Base-by-base conservation (phyloP, 495 filamentous ascomycete species). In the Trichoderma virens region DNA sequence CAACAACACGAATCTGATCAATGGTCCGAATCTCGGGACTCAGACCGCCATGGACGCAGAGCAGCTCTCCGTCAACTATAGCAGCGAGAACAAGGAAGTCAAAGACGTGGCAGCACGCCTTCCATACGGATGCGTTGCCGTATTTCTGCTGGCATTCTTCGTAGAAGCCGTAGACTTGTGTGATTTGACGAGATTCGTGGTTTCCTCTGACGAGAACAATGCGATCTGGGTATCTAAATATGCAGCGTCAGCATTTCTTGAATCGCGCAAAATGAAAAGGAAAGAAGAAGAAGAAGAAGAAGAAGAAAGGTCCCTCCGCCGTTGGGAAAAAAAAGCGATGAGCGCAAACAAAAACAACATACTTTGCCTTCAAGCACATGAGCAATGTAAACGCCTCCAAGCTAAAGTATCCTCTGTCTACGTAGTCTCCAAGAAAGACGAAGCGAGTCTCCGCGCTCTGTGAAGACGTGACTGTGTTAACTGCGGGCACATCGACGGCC, bases 101-200 rank as follows among this genome's bases (percentile, higher is more conserved):
- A 70, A 98, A 98, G 25, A 98, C 94, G 76, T 98, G 95, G 70
- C 94, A 98, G 77, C 94, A 98, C 0, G 93, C 90, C 76, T 98
- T 98, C 94, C 94, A 98, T 23, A 98, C 94, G 9, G 91, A 96
- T 6, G 94, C 94, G 73, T 97, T 98, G 64, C 93, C 93, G 71
- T 98, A 98, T 72, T 98, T 98, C 69, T 90, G 89, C 70, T 96
- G 90, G 75, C 94, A 98, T 71, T 98, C 94, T 70, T 98, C 94
- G 79, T 98, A 97, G 78, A 98, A 98, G 3, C 94, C 94, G 70
- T 98, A 98, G 5, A 98, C 94, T 73, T 97, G 93, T 9, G 94
- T 98, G 65, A 98, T 98, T 73, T 98, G 94, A 18, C 94, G 87
- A 20, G 93, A 97, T 71, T 98, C 94, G 74, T 98, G 94, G 70